Evolutionary conservation across 1,284 basidiomycete genomes (phyloP).

Genomic region (Tilletia walkeri): DNA sequence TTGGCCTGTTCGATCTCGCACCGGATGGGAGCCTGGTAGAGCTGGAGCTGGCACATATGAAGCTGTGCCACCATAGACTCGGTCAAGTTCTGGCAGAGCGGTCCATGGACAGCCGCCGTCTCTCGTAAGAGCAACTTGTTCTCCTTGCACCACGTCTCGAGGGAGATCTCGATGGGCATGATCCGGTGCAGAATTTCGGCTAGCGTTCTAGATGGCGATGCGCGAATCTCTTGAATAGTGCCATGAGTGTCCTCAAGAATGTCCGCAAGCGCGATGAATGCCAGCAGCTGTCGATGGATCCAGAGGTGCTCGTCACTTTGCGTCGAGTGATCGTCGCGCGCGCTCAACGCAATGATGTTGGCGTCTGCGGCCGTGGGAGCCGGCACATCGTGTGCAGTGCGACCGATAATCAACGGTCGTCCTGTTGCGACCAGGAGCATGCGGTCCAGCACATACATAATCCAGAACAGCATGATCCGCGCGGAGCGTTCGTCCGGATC

Average conservation of each 20-base stretch:
- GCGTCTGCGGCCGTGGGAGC: background rate
- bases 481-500: background rate
- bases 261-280: slow-evolving; percentile 17
- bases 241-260: slow-evolving; percentile 15
- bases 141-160: slow-evolving; percentile 17
- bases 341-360: background rate
- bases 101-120: slow-evolving; percentile 3
- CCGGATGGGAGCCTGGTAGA: slow-evolving; percentile 17
- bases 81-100: slow-evolving; percentile 10
- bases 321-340: background rate
- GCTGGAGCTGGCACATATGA: slow-evolving; percentile 19
- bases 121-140: slow-evolving; percentile 15
- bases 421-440: background rate
- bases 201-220: background rate
- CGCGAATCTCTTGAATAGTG: background rate
- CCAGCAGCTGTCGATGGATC: slow-evolving; percentile 14
- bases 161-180: background rate
- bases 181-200: background rate
- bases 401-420: background rate
- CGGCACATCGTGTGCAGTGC: background rate
- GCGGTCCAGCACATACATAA: slow-evolving; percentile 13
- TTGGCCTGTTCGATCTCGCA: background rate
- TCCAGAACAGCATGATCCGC: slow-evolving; percentile 21
- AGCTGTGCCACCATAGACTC: slow-evolving; percentile 17
- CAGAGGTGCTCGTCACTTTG: slow-evolving; percentile 3